A percentile compares a stretch with the other conserved stretches of the same genome.
Conservation (phyloP, 2,329 filamentous ascomycete species). For the Colletotrichum sublineola region DNA sequence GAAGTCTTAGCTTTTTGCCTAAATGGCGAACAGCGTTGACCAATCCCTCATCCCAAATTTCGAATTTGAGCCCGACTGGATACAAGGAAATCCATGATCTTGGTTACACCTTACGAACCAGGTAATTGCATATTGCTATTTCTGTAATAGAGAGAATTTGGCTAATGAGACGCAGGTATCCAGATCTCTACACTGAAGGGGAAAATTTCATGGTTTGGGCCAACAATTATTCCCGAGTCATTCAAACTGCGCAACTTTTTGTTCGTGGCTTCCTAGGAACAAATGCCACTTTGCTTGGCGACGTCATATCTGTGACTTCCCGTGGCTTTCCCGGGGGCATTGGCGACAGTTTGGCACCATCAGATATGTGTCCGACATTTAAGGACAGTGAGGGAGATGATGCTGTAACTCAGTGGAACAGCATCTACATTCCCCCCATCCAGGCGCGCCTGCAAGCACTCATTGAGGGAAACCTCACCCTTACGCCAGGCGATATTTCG, state of each 20-base stretch:
- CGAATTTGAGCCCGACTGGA: constrained; percentile 71
- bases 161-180: constrained; percentile 51
- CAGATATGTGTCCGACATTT: constrained; percentile 73
- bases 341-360: constrained; percentile 74
- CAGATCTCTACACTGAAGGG: constrained; percentile 63
- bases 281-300: constrained; percentile 65
- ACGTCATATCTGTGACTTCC: constrained; percentile 69
- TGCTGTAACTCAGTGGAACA: constrained; percentile 61
- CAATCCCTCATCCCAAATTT: constrained; percentile 67
- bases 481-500: constrained; percentile 66
- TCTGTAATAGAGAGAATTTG: neutral
- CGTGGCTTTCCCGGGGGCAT: constrained; percentile 64
- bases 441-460: constrained; percentile 66
- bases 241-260: constrained; percentile 74
- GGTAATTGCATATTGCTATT: constrained; percentile 44
- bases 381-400: constrained; percentile 64
- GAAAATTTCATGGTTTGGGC: constrained; percentile 71
- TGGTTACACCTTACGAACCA: constrained; percentile 64
- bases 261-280: constrained; percentile 71
- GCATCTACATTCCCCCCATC: constrained; percentile 66
- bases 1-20: constrained; percentile 68
- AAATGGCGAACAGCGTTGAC: constrained; percentile 70
- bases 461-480: constrained; percentile 66
- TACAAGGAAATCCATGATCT: constrained; percentile 72
- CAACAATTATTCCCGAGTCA: constrained; percentile 74